These are phyloP conservation scores for Gracilaria vermiculophylla DNA, from an alignment of 23 red algal species.

Conservation along the genomic window DNA sequence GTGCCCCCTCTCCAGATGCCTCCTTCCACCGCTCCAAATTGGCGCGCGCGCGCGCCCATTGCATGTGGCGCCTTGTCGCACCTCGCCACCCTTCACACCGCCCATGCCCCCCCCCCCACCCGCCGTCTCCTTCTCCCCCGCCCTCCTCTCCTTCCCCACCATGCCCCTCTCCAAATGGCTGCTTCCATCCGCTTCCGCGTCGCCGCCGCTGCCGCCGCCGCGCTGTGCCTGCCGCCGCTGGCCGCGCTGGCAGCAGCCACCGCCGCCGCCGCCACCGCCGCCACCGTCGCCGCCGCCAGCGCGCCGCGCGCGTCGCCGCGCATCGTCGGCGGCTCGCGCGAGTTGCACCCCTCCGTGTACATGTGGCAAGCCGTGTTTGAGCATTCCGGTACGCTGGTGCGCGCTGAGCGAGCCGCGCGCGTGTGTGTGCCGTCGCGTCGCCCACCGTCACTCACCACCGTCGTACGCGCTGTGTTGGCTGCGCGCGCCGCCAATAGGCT, in stretches of 20 bases:
- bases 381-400: conserved; percentile 25
- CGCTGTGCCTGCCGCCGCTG: not conserved
- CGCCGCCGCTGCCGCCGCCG: not conserved
- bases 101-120: no score
- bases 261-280: not conserved
- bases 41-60: no score
- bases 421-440: no score
- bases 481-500: not conserved
- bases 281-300: not conserved
- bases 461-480: not conserved
- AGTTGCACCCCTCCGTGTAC: conserved; percentile 9
- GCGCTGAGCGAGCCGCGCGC: no score
- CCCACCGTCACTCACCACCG: not conserved
- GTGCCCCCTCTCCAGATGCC: not conserved
- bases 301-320: not conserved
- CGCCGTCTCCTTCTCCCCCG: not conserved
- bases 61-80: no score
- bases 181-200: no score
- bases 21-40: not conserved
- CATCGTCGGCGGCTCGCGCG: conserved; percentile 33
- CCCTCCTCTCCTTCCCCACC: not conserved
- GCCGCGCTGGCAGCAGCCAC: not conserved
- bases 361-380: conserved; percentile 47
- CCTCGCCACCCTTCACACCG: no score
- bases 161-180: not conserved